phyloP scores from a whole-genome alignment of 352 stramenopile species.

The Globisporangium alternatum region DNA sequence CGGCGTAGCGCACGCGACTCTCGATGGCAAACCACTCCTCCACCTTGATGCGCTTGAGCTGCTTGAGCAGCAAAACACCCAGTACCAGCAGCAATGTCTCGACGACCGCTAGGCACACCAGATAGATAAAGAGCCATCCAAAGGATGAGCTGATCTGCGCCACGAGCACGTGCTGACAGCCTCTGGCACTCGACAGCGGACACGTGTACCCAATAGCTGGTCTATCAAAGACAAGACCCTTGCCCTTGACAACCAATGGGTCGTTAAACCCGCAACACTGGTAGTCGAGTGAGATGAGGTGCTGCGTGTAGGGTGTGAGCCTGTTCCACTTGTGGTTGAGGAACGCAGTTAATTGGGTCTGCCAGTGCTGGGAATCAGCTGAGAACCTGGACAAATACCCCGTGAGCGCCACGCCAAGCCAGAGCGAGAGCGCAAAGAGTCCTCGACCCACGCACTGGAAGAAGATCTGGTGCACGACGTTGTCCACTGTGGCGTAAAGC shows the following conservation, averaged over 20 bases:
- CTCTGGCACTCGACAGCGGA: constrained; percentile 31
- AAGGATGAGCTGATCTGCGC: constrained; percentile 37
- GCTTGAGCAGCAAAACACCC: constrained; percentile 24
- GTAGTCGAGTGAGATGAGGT: constrained; percentile 40
- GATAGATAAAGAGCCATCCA: constrained; percentile 41
- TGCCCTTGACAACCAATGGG: constrained; percentile 26
- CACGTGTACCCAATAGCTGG: constrained; percentile 37
- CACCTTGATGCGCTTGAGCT: constrained; percentile 29
- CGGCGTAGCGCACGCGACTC: constrained; percentile 51
- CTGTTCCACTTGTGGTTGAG: constrained; percentile 42
- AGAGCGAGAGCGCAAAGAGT: constrained; percentile 22
- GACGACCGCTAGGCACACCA: constrained; percentile 32
- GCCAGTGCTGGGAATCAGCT: constrained; percentile 24
- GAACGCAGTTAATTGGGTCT: constrained; percentile 24
- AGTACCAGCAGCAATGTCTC: constrained; percentile 29
- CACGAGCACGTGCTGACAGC: constrained; percentile 32
- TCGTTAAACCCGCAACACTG: constrained; percentile 56
- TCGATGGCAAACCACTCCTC: constrained; percentile 48
- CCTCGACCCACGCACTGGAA: constrained; percentile 25
- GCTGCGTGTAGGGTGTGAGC: constrained; percentile 25
- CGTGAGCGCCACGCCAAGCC: constrained; percentile 28
- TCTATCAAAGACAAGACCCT: constrained; percentile 44
- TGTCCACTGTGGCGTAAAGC: constrained; percentile 26
- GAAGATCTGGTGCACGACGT: constrained; percentile 43
- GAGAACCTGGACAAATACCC: constrained; percentile 40